phyloP scores from a whole-genome alignment of 441 rosid species.

The Lepidium campestre region DNA sequence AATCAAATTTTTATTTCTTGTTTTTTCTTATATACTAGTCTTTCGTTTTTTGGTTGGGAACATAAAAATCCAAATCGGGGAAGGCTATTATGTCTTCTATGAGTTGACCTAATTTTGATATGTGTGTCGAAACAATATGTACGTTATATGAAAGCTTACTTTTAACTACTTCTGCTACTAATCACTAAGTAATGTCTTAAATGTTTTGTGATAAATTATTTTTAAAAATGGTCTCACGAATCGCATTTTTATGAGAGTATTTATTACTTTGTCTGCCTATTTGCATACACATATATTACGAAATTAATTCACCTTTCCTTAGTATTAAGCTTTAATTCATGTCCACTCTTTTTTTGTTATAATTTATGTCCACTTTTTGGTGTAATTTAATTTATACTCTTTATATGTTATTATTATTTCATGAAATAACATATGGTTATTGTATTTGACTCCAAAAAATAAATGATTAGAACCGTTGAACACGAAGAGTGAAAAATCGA shows the following conservation, averaged over 20 bases:
- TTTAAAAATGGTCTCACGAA: background rate
- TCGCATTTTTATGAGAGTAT: slow-evolving; percentile 13
- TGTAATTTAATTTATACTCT: background rate
- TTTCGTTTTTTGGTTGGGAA: background rate
- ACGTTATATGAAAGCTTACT: background rate
- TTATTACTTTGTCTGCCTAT: slow-evolving; percentile 22
- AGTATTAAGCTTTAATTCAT: background rate
- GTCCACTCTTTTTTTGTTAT: background rate
- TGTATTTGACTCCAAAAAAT: no score
- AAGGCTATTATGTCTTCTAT: background rate
- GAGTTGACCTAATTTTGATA: slow-evolving; percentile 9
- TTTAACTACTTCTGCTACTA: background rate
- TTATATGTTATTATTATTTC: no score
- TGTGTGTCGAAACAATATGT: background rate
- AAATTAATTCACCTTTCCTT: background rate
- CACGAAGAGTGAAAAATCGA: background rate
- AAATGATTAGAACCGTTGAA: background rate
- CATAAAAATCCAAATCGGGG: background rate
- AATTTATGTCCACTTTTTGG: background rate
- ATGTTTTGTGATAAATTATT: background rate
- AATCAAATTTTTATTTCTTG: background rate
- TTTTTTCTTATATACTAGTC: background rate
- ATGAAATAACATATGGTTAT: no score
- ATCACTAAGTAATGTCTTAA: background rate
- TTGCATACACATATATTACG: background rate